Percentiles rank a stretch among this genome's conserved stretches.
These are phyloP conservation scores for Paramecium bursaria DNA, from an alignment of 73 alveolate genomes.

Conservation along the genomic window DNA sequence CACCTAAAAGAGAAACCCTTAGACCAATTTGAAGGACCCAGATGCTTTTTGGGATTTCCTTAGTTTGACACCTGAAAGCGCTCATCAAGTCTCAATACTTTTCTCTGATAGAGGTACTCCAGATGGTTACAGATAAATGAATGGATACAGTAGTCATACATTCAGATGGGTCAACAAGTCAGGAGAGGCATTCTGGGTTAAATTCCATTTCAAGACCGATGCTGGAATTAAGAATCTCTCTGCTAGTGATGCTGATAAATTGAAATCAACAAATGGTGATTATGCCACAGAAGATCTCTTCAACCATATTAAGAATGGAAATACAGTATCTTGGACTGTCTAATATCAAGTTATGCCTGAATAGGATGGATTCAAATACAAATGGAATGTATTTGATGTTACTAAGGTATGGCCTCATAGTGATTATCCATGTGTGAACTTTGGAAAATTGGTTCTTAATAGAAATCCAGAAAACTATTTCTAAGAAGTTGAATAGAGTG, in stretches of 20 bases:
- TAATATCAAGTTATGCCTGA: constrained; percentile 87
- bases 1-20: constrained; percentile 89
- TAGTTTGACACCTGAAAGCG: constrained; percentile 85
- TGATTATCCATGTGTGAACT: constrained; percentile 86
- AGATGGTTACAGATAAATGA: constrained; percentile 91
- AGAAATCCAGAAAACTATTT: constrained; percentile 91
- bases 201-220: constrained; percentile 90
- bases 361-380: constrained; percentile 78
- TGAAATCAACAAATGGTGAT: constrained; percentile 76
- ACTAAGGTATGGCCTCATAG: constrained; percentile 94
- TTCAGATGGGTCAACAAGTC: constrained; percentile 88
- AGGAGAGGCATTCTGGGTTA: constrained; percentile 86
- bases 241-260: constrained; percentile 78
- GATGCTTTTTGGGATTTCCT: constrained; percentile 90
- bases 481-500: constrained; percentile 89
- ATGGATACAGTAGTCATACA: constrained; percentile 91
- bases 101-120: constrained; percentile 95
- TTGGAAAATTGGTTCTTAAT: constrained; percentile 87
- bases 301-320: constrained; percentile 77
- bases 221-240: constrained; percentile 85
- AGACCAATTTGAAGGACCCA: constrained; percentile 79
- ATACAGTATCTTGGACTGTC: constrained; percentile 85
- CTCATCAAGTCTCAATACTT: constrained; percentile 85
- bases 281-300: constrained; percentile 91
- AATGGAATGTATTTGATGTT: constrained; percentile 87